Evolutionary conservation across 352 stramenopile genomes (phyloP).

Genomic region (Peronospora destructor): DNA sequence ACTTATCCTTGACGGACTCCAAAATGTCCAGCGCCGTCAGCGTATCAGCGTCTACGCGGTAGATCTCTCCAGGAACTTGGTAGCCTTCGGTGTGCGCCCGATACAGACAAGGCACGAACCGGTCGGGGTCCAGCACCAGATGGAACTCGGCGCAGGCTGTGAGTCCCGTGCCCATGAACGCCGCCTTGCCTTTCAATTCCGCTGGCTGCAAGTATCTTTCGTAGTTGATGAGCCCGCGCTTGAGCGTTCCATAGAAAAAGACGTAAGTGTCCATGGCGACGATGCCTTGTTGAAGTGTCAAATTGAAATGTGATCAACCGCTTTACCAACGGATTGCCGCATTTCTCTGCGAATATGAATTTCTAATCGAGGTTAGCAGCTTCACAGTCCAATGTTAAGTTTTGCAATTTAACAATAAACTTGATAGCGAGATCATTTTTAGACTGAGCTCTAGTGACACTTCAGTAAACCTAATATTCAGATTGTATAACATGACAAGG

Average conservation of each 20-base stretch:
- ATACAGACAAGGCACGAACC: slow-evolving; percentile 54
- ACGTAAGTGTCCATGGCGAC: slow-evolving; percentile 40
- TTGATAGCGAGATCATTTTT: no score
- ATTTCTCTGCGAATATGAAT: no score
- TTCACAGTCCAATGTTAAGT: no score
- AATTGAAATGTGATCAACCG: no score
- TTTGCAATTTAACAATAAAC: no score
- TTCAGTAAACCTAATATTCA: no score
- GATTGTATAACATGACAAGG: no score
- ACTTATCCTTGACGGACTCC: slow-evolving; percentile 60
- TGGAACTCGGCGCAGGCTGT: slow-evolving; percentile 41
- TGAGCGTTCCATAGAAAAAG: slow-evolving; percentile 77
- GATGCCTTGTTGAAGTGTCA: no score
- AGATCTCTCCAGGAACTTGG: slow-evolving; percentile 52
- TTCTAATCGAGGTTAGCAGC: no score
- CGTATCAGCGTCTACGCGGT: slow-evolving; percentile 46
- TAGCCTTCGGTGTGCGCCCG: slow-evolving; percentile 35
- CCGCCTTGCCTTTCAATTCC: slow-evolving; percentile 38
- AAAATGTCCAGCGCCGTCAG: slow-evolving; percentile 63
- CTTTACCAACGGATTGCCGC: no score
- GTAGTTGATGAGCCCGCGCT: slow-evolving; percentile 66
- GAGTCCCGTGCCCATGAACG: slow-evolving; percentile 38
- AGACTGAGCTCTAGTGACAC: no score
- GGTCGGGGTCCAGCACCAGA: slow-evolving; percentile 52
- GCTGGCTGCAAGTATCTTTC: slow-evolving; percentile 53